Percentiles rank a stretch among this genome's conserved stretches.
phyloP scores from a whole-genome alignment of 306 rosid genomes.

The Morella rubra region DNA sequence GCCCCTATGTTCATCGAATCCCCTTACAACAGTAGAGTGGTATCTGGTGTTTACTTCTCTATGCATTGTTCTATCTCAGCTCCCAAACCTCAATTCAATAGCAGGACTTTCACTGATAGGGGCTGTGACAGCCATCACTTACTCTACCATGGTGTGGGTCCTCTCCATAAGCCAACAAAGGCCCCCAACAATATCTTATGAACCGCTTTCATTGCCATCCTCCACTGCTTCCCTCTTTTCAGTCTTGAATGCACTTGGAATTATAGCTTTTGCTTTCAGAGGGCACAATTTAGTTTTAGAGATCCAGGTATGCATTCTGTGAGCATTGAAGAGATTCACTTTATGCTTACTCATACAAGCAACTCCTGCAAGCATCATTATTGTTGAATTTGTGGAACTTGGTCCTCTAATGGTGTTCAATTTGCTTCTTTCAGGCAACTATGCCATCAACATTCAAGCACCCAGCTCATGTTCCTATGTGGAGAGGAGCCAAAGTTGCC shows the following conservation, averaged over 20 bases:
- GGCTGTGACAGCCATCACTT: constrained; percentile 97
- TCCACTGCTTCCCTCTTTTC: constrained; percentile 69
- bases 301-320: constrained; percentile 63
- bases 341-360: not conserved
- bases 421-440: constrained; percentile 60
- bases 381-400: not conserved
- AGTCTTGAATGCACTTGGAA: constrained; percentile 88
- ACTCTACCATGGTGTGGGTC: constrained; percentile 95
- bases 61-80: constrained; percentile 91
- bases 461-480: constrained; percentile 99
- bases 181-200: constrained; percentile 82
- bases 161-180: constrained; percentile 90
- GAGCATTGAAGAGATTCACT: constrained; percentile 1
- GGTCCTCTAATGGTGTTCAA: constrained; percentile 8
- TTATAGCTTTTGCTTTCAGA: constrained; percentile 92
- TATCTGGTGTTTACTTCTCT: constrained; percentile 93
- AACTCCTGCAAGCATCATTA: not conserved
- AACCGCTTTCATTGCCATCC: constrained; percentile 59
- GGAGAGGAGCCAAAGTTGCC: constrained; percentile 99
- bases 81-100: constrained; percentile 95
- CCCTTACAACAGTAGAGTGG: constrained; percentile 96
- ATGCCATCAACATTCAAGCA: constrained; percentile 99
- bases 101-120: constrained; percentile 97
- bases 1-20: constrained; percentile 82
- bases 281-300: constrained; percentile 91